Conservation (phyloP, 306 rosid genomes). For the Medicago arabica region DNA sequence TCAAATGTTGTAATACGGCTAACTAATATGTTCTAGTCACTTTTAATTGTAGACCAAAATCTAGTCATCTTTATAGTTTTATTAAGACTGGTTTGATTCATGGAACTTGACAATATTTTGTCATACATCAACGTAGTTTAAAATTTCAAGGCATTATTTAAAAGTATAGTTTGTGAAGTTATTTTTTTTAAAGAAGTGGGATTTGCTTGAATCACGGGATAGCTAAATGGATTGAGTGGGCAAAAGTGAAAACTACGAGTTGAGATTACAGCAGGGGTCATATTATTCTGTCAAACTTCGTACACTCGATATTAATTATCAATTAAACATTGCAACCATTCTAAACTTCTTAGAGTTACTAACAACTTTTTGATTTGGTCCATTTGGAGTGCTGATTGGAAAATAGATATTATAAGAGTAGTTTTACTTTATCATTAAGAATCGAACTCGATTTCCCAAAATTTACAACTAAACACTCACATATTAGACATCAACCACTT, state of each 20-base stretch:
- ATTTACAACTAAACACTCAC: too few relatives aligned
- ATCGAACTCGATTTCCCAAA: too few relatives aligned
- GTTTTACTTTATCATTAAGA: too few relatives aligned
- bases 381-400: slow-evolving; percentile 7
- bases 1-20: slow-evolving; percentile 23
- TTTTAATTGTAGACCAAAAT: slow-evolving; percentile 1
- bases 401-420: not conserved
- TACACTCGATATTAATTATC: slow-evolving; percentile 1
- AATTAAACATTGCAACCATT: slow-evolving; percentile 10
- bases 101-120: slow-evolving; percentile 32
- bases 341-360: not conserved
- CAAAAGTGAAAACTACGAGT: slow-evolving; percentile 14
- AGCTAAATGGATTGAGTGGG: slow-evolving; percentile 22
- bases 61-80: slow-evolving; percentile 30
- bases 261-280: too few relatives aligned
- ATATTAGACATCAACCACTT: too few relatives aligned
- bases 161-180: slow-evolving; percentile 12
- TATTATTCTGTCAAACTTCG: slow-evolving; percentile 9
- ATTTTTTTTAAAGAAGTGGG: slow-evolving; percentile 17
- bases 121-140: slow-evolving; percentile 32
- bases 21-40: slow-evolving; percentile 9
- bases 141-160: not conserved
- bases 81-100: slow-evolving; percentile 30
- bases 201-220: slow-evolving; percentile 33
- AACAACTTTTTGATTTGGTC: slow-evolving; percentile 15